Evolutionary conservation across 1,139 yeast genomes (phyloP).

Genomic region (Wickerhamomyces sp.): DNA sequence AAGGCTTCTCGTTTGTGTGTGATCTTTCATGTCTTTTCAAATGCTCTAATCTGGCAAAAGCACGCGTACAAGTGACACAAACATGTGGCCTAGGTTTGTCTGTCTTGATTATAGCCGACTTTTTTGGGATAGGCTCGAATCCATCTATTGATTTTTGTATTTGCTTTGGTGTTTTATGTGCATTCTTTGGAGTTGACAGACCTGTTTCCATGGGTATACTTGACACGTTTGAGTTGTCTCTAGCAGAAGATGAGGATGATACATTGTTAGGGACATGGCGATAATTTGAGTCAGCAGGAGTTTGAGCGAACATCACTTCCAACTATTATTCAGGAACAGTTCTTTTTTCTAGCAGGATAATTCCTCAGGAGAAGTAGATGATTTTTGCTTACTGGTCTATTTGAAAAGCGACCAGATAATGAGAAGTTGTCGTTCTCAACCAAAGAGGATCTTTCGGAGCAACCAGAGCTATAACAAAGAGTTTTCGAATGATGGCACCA

Average conservation of each 20-base stretch:
- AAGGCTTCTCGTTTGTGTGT: slow-evolving; percentile 96
- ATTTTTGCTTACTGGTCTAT: too few species aligned
- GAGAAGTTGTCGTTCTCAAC: too few species aligned
- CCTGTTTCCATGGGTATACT: slow-evolving; percentile 8
- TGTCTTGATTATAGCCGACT: slow-evolving; percentile 76
- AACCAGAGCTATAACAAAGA: too few species aligned
- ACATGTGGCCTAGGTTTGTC: slow-evolving; percentile 90
- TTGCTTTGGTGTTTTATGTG: slow-evolving; percentile 16
- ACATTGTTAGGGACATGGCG: background rate
- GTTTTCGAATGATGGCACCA: too few species aligned
- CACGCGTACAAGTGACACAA: slow-evolving; percentile 88
- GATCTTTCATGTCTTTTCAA: slow-evolving; percentile 90
- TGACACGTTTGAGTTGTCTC: background rate
- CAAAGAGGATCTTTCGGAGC: too few species aligned
- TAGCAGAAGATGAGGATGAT: background rate
- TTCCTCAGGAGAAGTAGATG: too few species aligned
- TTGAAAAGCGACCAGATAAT: too few species aligned
- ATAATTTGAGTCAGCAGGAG: background rate
- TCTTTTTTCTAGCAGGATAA: too few species aligned
- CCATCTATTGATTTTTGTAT: slow-evolving; percentile 24
- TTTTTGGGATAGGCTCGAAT: slow-evolving; percentile 77
- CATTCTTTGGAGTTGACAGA: slow-evolving; percentile 7
- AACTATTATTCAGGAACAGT: too few species aligned
- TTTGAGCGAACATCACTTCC: background rate
- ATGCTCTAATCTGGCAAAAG: slow-evolving; percentile 94